Percentiles rank a stretch among this genome's conserved stretches.
Evolutionary conservation across 257 asterid species (phyloP).

Genomic region (Orobanche coerulescens): DNA sequence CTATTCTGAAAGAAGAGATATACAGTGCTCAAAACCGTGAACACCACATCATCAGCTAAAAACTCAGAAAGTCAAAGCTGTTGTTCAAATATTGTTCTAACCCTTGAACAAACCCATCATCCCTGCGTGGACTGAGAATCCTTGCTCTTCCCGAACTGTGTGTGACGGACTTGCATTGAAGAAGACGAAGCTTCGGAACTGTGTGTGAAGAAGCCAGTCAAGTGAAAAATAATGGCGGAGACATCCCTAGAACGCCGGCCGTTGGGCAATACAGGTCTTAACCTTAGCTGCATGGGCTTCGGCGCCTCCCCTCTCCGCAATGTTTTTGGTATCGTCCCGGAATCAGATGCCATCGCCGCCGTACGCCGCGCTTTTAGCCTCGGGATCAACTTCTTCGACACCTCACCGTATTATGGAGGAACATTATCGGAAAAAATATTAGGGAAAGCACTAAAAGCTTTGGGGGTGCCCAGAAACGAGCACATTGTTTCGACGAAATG

Average conservation of each 20-base stretch:
- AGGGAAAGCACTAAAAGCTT: slow-evolving; percentile 81
- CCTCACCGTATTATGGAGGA: slow-evolving; percentile 98
- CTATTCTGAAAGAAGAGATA: no score
- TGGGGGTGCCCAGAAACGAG: slow-evolving; percentile 70
- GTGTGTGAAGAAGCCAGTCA: no score
- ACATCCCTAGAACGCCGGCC: slow-evolving; percentile 61
- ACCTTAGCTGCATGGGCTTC: slow-evolving; percentile 74
- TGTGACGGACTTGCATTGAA: no score
- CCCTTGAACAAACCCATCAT: no score
- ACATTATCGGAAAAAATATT: slow-evolving; percentile 76
- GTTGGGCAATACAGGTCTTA: slow-evolving; percentile 77
- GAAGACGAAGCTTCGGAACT: no score
- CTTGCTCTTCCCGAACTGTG: no score
- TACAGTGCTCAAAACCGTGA: no score
- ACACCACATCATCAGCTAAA: no score
- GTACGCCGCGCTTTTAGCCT: slow-evolving; percentile 69
- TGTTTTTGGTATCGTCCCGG: slow-evolving; percentile 71
- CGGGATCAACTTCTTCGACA: slow-evolving; percentile 94
- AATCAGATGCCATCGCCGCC: slow-evolving; percentile 72
- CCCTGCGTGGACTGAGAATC: no score
- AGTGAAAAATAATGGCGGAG: slow-evolving; percentile 26
- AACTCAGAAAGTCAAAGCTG: no score
- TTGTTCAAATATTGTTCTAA: no score
- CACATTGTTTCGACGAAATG: slow-evolving; percentile 92
- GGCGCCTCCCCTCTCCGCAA: slow-evolving; percentile 99